These are phyloP conservation scores for Nannochloropsis gaditana DNA, from an alignment of 108 stramenopile species.

Conservation along the genomic window DNA sequence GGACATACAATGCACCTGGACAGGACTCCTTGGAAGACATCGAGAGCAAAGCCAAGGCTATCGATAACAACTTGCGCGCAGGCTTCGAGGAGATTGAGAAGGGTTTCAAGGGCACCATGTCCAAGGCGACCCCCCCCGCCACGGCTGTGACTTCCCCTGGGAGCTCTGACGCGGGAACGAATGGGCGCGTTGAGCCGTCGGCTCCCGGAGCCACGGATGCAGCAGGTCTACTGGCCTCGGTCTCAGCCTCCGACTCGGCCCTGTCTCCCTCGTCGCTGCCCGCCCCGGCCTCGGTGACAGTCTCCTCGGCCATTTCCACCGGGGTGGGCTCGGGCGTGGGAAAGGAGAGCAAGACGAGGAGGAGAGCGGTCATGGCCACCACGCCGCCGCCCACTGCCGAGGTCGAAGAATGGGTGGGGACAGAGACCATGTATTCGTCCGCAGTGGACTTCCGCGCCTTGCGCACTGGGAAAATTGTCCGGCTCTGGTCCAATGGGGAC, in stretches of 20 bases:
- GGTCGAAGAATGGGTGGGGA: neutral
- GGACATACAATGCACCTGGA: neutral
- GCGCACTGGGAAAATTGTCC: constrained; percentile 5
- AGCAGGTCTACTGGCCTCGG: neutral
- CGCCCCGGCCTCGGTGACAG: neutral
- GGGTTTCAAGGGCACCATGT: neutral
- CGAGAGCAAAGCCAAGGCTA: neutral
- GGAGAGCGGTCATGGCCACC: neutral
- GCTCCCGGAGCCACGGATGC: neutral
- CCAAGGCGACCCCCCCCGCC: neutral
- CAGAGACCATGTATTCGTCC: neutral
- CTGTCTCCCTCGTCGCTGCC: neutral
- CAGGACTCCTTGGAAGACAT: constrained; percentile 17
- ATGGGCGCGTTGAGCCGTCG: neutral
- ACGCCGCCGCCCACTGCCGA: neutral
- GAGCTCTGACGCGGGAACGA: neutral
- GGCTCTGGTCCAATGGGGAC: neutral
- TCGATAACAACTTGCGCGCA: neutral
- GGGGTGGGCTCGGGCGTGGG: neutral
- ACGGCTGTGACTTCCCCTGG: neutral
- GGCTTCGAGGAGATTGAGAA: neutral
- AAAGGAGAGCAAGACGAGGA: neutral
- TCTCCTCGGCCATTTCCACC: neutral
- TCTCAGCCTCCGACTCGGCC: neutral
- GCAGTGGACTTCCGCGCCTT: neutral